Evolutionary conservation across 2,329 filamentous ascomycete genomes (phyloP).

Genomic region (Diplodia intermedia): DNA sequence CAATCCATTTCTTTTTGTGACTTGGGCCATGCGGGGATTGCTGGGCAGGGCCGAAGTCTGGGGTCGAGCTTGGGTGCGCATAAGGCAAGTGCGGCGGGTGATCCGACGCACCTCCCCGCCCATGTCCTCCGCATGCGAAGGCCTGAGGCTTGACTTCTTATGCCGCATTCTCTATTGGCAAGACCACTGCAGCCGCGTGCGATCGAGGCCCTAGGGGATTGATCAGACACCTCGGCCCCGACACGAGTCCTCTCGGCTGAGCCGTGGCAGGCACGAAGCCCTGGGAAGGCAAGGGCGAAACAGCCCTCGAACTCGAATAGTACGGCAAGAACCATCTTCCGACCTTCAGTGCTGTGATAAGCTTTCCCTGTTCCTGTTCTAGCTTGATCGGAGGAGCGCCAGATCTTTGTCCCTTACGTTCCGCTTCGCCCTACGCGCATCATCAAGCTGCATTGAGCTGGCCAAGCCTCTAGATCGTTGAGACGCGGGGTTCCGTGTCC

Average conservation of each 20-base stretch:
- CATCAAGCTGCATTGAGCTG: neutral
- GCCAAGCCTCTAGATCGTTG: conserved; percentile 12
- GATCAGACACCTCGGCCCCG: neutral
- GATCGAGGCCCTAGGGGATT: conserved; percentile 16
- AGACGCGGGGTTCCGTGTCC: conserved; percentile 15
- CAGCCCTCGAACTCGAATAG: too few relatives aligned
- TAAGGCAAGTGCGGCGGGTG: conserved; percentile 22
- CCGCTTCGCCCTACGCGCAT: neutral
- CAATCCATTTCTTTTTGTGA: conserved; percentile 6
- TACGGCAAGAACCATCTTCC: neutral
- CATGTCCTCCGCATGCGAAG: conserved; percentile 9
- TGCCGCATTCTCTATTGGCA: conserved; percentile 1
- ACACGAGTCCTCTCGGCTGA: neutral
- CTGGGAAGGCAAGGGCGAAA: neutral
- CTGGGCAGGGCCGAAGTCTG: conserved; percentile 13
- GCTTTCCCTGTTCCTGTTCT: conserved; percentile 17
- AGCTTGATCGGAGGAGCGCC: neutral
- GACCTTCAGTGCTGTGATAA: neutral
- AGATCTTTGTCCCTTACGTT: conserved; percentile 19
- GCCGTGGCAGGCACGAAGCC: too few relatives aligned
- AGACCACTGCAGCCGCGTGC: neutral
- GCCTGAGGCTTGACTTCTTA: conserved; percentile 2
- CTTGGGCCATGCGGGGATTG: neutral
- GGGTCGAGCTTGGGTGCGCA: conserved; percentile 17
- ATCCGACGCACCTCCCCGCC: conserved; percentile 15